Evolutionary conservation across 176 grass and related monocot genomes (phyloP).

Genomic region (Areca catechu): DNA sequence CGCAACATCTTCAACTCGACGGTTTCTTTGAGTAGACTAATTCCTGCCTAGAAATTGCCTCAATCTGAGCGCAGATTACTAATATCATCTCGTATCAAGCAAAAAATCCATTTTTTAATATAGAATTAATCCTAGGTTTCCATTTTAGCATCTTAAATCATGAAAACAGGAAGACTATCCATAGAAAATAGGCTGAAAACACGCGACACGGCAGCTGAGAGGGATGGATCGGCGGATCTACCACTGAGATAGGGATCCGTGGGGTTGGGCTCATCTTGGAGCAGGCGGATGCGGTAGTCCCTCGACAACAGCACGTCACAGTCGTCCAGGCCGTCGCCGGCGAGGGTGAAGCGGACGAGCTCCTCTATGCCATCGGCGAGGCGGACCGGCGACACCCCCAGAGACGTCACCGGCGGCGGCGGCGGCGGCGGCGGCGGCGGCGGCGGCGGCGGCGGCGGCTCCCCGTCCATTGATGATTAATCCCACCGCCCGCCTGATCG

Average conservation of each 20-base stretch:
- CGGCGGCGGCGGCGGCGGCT: too few relatives aligned
- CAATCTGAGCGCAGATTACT: too few relatives aligned
- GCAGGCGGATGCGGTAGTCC: conserved; percentile 47
- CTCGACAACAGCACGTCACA: conserved; percentile 22
- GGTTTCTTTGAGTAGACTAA: too few relatives aligned
- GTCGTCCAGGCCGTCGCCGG: background rate
- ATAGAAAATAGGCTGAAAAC: background rate
- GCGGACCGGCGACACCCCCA: conserved; percentile 28
- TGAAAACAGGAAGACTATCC: background rate
- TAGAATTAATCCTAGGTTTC: too few relatives aligned
- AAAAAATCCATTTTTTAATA: too few relatives aligned
- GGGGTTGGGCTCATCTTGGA: conserved; percentile 20
- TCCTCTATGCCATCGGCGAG: conserved; percentile 34
- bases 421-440: too few relatives aligned
- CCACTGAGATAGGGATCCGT: background rate
- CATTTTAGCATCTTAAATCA: background rate
- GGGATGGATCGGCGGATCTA: background rate
- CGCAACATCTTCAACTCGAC: too few relatives aligned
- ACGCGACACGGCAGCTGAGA: background rate
- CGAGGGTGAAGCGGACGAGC: conserved; percentile 64
- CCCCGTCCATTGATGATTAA: too few relatives aligned
- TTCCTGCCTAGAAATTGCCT: too few relatives aligned
- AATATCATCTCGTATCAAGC: too few relatives aligned
- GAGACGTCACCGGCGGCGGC: conserved; percentile 20
- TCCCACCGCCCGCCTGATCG: too few relatives aligned